Percentiles rank a stretch among this genome's conserved stretches.
These are phyloP conservation scores for Metschnikowia borealis DNA, from an alignment of 805 yeast species.

Conservation along the genomic window DNA sequence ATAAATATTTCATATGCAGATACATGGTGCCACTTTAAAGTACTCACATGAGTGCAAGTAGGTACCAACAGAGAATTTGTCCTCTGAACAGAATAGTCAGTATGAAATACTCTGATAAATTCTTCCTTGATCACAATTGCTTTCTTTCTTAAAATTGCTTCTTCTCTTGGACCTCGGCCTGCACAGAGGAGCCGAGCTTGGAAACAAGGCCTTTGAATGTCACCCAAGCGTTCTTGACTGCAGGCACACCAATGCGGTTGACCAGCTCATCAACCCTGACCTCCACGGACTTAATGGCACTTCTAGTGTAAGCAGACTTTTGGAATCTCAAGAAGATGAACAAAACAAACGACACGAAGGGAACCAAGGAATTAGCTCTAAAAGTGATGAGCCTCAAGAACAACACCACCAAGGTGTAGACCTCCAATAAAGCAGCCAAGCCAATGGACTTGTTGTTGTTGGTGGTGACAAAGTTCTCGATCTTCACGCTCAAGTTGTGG, in stretches of 20 bases:
- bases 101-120: no score
- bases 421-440: slow-evolving; percentile 37
- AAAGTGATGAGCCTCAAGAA: slow-evolving; percentile 53
- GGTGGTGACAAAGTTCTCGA: slow-evolving; percentile 31
- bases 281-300: slow-evolving; percentile 64
- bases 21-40: background rate
- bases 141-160: background rate
- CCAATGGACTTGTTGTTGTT: slow-evolving; percentile 38
- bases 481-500: slow-evolving; percentile 35
- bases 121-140: no score
- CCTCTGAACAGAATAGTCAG: background rate
- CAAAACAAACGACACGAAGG: slow-evolving; percentile 48
- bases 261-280: slow-evolving; percentile 40
- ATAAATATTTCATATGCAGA: background rate
- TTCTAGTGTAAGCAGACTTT: slow-evolving; percentile 67
- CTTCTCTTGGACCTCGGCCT: slow-evolving; percentile 37
- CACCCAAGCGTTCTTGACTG: slow-evolving; percentile 36
- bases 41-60: background rate
- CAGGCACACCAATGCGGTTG: slow-evolving; percentile 26
- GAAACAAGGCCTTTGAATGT: slow-evolving; percentile 29
- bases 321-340: slow-evolving; percentile 79
- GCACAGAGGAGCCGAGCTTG: slow-evolving; percentile 28
- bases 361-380: slow-evolving; percentile 58
- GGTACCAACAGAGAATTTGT: background rate
- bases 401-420: slow-evolving; percentile 43